Conservation (phyloP, 805 yeast genomes). For the Yamadazyma takamatsuzukensis region DNA sequence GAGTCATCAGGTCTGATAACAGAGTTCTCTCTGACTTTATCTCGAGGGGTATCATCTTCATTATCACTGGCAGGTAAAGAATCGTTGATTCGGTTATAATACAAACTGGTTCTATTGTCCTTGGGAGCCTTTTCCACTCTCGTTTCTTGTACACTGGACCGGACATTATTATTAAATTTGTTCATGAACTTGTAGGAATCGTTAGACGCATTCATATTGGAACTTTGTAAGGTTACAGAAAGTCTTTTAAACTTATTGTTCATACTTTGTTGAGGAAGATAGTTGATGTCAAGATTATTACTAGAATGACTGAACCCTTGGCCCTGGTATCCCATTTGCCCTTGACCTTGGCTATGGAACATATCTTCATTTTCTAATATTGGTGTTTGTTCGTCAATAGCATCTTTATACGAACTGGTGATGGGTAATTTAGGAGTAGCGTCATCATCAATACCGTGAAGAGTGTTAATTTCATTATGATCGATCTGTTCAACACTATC, state of each 20-base stretch:
- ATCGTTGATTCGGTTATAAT: slow-evolving; percentile 31
- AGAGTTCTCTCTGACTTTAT: slow-evolving; percentile 8
- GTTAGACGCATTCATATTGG: slow-evolving; percentile 25
- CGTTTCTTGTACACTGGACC: slow-evolving; percentile 7
- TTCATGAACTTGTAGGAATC: slow-evolving; percentile 38
- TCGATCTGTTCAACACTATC: slow-evolving; percentile 8
- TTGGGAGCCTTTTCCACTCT: not conserved
- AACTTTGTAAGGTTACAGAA: slow-evolving; percentile 32
- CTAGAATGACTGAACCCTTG: slow-evolving; percentile 1
- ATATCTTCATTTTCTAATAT: slow-evolving; percentile 12
- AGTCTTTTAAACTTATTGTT: slow-evolving; percentile 34
- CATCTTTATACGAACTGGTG: slow-evolving; percentile 8
- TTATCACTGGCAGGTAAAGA: slow-evolving; percentile 11
- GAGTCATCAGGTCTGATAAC: slow-evolving; percentile 14
- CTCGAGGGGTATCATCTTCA: not conserved
- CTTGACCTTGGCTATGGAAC: slow-evolving; percentile 1
- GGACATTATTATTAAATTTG: slow-evolving; percentile 37
- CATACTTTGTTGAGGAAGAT: slow-evolving; percentile 31
- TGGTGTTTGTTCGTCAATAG: slow-evolving; percentile 30
- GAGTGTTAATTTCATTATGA: slow-evolving; percentile 1
- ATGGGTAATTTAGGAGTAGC: slow-evolving; percentile 27
- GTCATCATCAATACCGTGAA: slow-evolving; percentile 17
- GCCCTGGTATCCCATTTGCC: too few relatives aligned
- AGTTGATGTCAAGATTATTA: slow-evolving; percentile 3
- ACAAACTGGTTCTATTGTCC: slow-evolving; percentile 21